Evolutionary conservation across 768 basidiomycete genomes (phyloP).

Genomic region (Rhodotorula kratochvilovae): DNA sequence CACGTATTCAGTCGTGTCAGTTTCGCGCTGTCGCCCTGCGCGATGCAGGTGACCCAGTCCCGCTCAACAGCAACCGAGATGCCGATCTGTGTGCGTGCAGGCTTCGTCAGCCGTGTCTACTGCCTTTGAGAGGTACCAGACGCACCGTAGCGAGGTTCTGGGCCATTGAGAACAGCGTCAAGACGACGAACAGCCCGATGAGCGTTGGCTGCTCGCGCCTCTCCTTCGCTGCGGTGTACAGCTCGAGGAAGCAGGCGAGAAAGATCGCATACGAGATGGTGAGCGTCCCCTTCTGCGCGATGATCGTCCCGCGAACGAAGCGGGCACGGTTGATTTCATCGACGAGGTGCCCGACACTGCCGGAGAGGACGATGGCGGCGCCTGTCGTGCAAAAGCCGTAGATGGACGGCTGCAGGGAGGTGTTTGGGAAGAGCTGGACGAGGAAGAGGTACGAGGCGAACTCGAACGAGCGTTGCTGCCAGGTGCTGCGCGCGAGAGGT

Average conservation of each 20-base stretch:
- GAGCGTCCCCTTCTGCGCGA: slow-evolving; percentile 51
- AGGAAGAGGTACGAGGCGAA: slow-evolving; percentile 53
- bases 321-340: slow-evolving; percentile 50
- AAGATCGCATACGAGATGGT: slow-evolving; percentile 48
- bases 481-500: slow-evolving; percentile 5
- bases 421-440: slow-evolving; percentile 51
- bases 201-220: neutral
- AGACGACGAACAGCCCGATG: slow-evolving; percentile 12
- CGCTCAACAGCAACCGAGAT: slow-evolving; percentile 54
- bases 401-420: slow-evolving; percentile 54
- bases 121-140: neutral
- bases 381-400: slow-evolving; percentile 53
- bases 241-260: slow-evolving; percentile 45
- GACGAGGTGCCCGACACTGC: slow-evolving; percentile 52
- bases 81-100: slow-evolving; percentile 40
- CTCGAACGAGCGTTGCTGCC: slow-evolving; percentile 50
- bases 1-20: slow-evolving; percentile 54
- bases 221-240: neutral
- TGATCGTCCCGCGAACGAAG: slow-evolving; percentile 51
- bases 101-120: too few species aligned
- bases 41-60: slow-evolving; percentile 56
- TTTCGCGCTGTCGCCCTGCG: slow-evolving; percentile 45
- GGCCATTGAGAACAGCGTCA: slow-evolving; percentile 5
- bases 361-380: slow-evolving; percentile 51
- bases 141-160: slow-evolving; percentile 27